Evolutionary conservation across 495 filamentous ascomycete genomes (phyloP).

Genomic region (Corynascus novoguineensis): DNA sequence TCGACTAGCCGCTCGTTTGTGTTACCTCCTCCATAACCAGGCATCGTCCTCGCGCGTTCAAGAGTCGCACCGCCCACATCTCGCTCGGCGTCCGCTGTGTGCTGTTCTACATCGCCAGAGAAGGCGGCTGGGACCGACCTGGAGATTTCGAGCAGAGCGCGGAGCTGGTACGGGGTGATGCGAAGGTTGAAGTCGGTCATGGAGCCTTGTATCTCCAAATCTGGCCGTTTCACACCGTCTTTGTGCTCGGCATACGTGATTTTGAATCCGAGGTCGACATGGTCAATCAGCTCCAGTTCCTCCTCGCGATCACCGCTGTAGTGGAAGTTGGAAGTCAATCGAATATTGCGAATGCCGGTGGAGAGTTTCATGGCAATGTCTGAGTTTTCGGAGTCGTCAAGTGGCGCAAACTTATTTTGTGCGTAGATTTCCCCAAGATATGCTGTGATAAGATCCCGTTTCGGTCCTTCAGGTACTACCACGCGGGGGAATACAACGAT

Average conservation of each 20-base stretch:
- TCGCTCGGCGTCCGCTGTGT: conserved; percentile 50
- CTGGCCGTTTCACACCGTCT: conserved; percentile 69
- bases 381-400: conserved; percentile 65
- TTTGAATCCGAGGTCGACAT: conserved; percentile 87
- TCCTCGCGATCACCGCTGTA: conserved; percentile 67
- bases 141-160: conserved; percentile 78
- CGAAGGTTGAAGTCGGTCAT: conserved; percentile 89
- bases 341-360: conserved; percentile 85
- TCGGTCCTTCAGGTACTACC: conserved; percentile 51
- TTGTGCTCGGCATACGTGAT: conserved; percentile 87
- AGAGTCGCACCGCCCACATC: conserved; percentile 44
- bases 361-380: conserved; percentile 82
- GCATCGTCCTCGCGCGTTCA: conserved; percentile 43
- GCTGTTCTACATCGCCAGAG: conserved; percentile 65
- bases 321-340: conserved; percentile 83
- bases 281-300: conserved; percentile 92
- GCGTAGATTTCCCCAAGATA: conserved; percentile 96
- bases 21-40: conserved; percentile 36
- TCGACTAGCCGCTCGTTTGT: conserved; percentile 45
- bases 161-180: conserved; percentile 85
- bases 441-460: conserved; percentile 78
- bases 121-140: conserved; percentile 83
- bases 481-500: conserved; percentile 88
- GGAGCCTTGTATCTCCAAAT: conserved; percentile 82
- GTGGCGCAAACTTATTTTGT: conserved; percentile 80